Evolutionary conservation across 805 yeast species (phyloP).

Genomic region (Pichia paraexigua): DNA sequence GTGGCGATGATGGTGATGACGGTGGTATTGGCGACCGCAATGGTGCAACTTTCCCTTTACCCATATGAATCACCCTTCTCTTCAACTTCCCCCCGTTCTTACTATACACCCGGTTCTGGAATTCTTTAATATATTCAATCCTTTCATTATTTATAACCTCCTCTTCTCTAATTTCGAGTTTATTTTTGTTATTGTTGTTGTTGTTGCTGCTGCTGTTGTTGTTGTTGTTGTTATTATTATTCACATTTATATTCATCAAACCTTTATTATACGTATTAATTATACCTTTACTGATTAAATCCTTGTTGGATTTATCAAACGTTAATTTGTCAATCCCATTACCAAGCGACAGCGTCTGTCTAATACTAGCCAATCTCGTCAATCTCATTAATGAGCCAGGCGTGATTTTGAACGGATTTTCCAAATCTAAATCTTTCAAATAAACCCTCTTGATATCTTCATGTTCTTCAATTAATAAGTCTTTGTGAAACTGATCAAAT

Average conservation of each 20-base stretch:
- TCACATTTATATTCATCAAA: constrained; percentile 12
- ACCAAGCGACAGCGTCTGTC: constrained; percentile 71
- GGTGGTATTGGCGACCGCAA: too few species aligned
- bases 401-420: constrained; percentile 47
- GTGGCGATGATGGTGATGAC: too few species aligned
- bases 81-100: constrained; percentile 16
- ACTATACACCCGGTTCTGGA: constrained; percentile 37
- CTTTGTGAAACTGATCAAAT: constrained; percentile 30
- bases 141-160: background rate
- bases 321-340: constrained; percentile 25
- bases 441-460: constrained; percentile 31
- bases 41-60: background rate
- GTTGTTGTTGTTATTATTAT: constrained; percentile 26
- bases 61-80: background rate
- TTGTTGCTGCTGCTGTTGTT: too few species aligned
- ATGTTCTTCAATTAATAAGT: constrained; percentile 26
- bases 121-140: constrained; percentile 29
- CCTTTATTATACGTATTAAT: constrained; percentile 21
- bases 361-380: constrained; percentile 58
- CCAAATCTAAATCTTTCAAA: constrained; percentile 45
- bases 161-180: constrained; percentile 21
- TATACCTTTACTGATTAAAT: constrained; percentile 27
- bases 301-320: constrained; percentile 27
- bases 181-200: constrained; percentile 26
- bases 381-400: constrained; percentile 62